phyloP scores from a whole-genome alignment of 768 basidiomycete species.

The Trametes villosa region DNA sequence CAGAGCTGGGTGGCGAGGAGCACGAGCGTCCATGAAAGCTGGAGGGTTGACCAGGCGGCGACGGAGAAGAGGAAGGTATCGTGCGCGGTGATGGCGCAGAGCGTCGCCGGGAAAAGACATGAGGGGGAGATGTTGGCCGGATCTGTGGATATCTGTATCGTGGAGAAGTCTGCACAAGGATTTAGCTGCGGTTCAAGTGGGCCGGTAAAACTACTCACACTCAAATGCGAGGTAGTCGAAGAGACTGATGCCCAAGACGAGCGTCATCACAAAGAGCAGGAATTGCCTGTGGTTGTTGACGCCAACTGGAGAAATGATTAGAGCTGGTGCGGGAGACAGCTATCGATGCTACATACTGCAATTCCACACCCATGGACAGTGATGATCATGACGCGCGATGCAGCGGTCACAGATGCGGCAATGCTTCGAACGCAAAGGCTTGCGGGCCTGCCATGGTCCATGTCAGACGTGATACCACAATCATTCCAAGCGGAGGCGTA shows the following conservation, averaged over 20 bases:
- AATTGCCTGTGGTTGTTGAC: slow-evolving; percentile 95
- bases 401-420: slow-evolving; percentile 92
- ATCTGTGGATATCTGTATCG: slow-evolving; percentile 42
- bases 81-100: slow-evolving; percentile 72
- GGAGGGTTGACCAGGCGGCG: slow-evolving; percentile 84
- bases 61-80: slow-evolving; percentile 89
- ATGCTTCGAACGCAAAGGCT: slow-evolving; percentile 93
- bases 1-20: slow-evolving; percentile 86
- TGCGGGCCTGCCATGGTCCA: slow-evolving; percentile 59
- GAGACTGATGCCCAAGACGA: slow-evolving; percentile 77
- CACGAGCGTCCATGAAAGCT: slow-evolving; percentile 92
- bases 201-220: slow-evolving; percentile 49
- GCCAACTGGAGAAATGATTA: slow-evolving; percentile 62
- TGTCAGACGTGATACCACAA: neutral
- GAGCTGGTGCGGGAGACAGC: neutral
- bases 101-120: slow-evolving; percentile 66
- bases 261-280: slow-evolving; percentile 84
- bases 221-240: slow-evolving; percentile 87
- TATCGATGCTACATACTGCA: slow-evolving; percentile 65
- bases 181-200: neutral
- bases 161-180: slow-evolving; percentile 56
- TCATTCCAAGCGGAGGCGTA: slow-evolving; percentile 37
- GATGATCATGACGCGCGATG: slow-evolving; percentile 90
- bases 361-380: slow-evolving; percentile 99
- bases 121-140: slow-evolving; percentile 51